Percentiles rank a stretch among this genome's conserved stretches.
Evolutionary conservation across 1,139 yeast species (phyloP).

Genomic region (Blastobotrys elegans): DNA sequence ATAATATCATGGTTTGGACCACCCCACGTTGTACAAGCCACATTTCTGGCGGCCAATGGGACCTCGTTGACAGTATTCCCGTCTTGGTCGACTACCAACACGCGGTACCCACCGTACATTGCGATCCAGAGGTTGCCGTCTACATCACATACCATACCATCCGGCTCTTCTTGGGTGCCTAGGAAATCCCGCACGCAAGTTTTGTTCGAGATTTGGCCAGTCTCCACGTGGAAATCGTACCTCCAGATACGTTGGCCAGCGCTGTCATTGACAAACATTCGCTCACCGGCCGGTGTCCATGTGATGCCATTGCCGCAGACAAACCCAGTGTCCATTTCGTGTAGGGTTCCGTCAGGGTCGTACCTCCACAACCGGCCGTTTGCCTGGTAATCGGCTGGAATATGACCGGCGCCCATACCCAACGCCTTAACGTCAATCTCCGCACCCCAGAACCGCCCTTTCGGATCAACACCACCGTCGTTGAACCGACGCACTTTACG

Average conservation of each 20-base stretch:
- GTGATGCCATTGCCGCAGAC: conserved; percentile 60
- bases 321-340: conserved; percentile 22
- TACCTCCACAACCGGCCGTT: conserved; percentile 36
- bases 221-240: conserved; percentile 51
- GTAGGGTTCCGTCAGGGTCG: conserved; percentile 29
- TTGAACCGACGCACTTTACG: conserved; percentile 26
- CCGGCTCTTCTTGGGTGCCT: conserved; percentile 55
- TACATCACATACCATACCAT: conserved; percentile 64
- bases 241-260: conserved; percentile 53
- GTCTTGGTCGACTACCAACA: conserved; percentile 42
- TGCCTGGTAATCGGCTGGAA: conserved; percentile 25
- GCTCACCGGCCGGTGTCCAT: conserved; percentile 48
- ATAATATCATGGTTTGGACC: conserved; percentile 55
- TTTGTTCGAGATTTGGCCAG: conserved; percentile 45
- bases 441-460: conserved; percentile 30
- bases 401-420: conserved; percentile 23
- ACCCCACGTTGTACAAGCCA: conserved; percentile 68
- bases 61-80: conserved; percentile 51
- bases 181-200: conserved; percentile 38
- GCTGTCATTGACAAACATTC: conserved; percentile 70
- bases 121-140: conserved; percentile 61
- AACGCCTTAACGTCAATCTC: conserved; percentile 33
- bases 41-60: conserved; percentile 52
- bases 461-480: conserved; percentile 34
- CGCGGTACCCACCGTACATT: conserved; percentile 54